Evolutionary conservation across 306 rosid species (phyloP).

Genomic region (Mucuna pruriens): DNA sequence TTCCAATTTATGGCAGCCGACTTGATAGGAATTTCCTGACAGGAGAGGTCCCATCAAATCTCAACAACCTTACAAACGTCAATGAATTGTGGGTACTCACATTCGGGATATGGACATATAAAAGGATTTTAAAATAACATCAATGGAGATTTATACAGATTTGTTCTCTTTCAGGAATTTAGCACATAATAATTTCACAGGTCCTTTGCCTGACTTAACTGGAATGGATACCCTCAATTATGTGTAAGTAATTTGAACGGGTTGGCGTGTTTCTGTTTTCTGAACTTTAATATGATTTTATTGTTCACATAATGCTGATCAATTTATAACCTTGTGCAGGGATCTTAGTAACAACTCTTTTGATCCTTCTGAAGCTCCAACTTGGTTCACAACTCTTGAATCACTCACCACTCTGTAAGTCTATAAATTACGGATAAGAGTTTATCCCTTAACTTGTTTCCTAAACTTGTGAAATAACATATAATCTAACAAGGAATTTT

Average conservation of each 20-base stretch:
- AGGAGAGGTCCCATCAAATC: slow-evolving; percentile 72
- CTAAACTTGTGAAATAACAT: neutral
- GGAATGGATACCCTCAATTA: slow-evolving; percentile 70
- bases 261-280: slow-evolving; percentile 25
- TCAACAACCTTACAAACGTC: slow-evolving; percentile 67
- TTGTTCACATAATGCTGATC: slow-evolving; percentile 24
- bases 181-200: slow-evolving; percentile 65
- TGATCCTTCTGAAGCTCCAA: slow-evolving; percentile 69
- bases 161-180: slow-evolving; percentile 66
- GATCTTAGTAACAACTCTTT: slow-evolving; percentile 92
- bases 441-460: neutral
- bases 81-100: slow-evolving; percentile 73
- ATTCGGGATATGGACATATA: slow-evolving; percentile 25
- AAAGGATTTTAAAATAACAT: neutral
- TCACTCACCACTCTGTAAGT: slow-evolving; percentile 90
- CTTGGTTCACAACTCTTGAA: slow-evolving; percentile 69
- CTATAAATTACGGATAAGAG: neutral
- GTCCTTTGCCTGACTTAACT: slow-evolving; percentile 76
- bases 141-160: slow-evolving; percentile 8
- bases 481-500: slow-evolving; percentile 25
- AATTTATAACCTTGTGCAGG: slow-evolving; percentile 49
- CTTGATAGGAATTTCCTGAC: slow-evolving; percentile 82
- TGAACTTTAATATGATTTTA: slow-evolving; percentile 19
- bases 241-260: slow-evolving; percentile 62
- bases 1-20: slow-evolving; percentile 68